phyloP scores from a whole-genome alignment of 768 basidiomycete genomes.

The Mycena pura region DNA sequence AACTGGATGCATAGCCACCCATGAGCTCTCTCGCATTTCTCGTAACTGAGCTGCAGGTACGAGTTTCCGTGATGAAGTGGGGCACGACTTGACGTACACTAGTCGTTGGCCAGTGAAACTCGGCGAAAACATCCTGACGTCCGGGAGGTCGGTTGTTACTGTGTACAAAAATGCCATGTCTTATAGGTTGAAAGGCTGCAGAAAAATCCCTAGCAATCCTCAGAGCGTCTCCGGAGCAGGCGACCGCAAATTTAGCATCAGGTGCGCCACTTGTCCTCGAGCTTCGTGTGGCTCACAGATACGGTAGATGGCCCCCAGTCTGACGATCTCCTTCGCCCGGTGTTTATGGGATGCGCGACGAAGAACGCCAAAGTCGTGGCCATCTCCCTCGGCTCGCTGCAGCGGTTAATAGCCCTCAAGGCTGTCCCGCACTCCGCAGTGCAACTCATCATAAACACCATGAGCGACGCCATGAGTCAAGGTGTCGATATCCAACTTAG shows the following conservation, averaged over 20 bases:
- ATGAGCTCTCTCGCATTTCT: slow-evolving; percentile 78
- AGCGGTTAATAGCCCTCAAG: slow-evolving; percentile 86
- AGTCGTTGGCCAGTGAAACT: slow-evolving; percentile 91
- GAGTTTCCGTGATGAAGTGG: slow-evolving; percentile 14
- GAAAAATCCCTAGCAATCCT: slow-evolving; percentile 87
- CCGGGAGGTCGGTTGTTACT: slow-evolving; percentile 70
- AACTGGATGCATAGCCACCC: slow-evolving; percentile 11
- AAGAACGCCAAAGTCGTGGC: slow-evolving; percentile 94
- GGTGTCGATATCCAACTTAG: slow-evolving; percentile 97
- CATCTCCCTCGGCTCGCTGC: slow-evolving; percentile 89
- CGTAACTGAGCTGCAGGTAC: slow-evolving; percentile 76
- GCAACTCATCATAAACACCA: slow-evolving; percentile 79
- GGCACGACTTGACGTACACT: background rate
- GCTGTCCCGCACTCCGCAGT: slow-evolving; percentile 85
- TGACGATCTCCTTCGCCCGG: slow-evolving; percentile 81
- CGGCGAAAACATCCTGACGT: slow-evolving; percentile 91
- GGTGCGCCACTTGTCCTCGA: slow-evolving; percentile 51
- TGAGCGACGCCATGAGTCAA: slow-evolving; percentile 88
- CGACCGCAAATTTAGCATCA: slow-evolving; percentile 71
- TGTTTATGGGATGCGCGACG: slow-evolving; percentile 94
- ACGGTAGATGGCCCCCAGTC: slow-evolving; percentile 76
- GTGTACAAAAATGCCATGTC: background rate
- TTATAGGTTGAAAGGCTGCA: slow-evolving; percentile 61
- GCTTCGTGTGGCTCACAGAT: background rate
- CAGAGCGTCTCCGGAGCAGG: slow-evolving; percentile 82